Evolutionary conservation across 257 asterid species (phyloP), one percentile per base, ranked within the genome.

Genomic region (Solanum bulbocastanum): DNA sequence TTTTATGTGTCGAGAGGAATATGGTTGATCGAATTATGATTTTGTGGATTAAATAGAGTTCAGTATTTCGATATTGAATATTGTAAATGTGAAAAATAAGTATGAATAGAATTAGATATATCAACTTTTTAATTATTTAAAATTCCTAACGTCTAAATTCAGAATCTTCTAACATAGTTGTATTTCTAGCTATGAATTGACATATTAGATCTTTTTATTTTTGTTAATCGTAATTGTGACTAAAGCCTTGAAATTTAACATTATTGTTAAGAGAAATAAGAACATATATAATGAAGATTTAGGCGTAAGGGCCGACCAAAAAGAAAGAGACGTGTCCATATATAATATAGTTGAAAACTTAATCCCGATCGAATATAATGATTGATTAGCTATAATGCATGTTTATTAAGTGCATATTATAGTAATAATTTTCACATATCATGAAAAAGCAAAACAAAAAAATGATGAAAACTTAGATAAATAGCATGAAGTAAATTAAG

Each of bases 81-180:
- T 1, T 20, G 3, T 1, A 10, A 13, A 1, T 3, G 1, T 1
- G 3, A 36, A 35, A 1, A 3, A 10, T 0, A 73, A 73, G 0
- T 10, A 73, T 73, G 14, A 6, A 10, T 1, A 71, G 2, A 71
- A 10, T 71, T 32, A 7, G 78, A 14, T 71, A 16, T 71, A 71
- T 16, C 1, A 32, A 15, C 13, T 71, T 0, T 16, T 8, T 15
- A 8, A 7, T 58, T 20, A 32, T 30, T 30, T 2, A 30, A 1
- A 71, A 71, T 18, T 71, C 0, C 36, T 8, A 71, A 71, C 40
- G 7, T 71, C 13, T 32, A 32, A 71, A 71, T 71, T 32, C 14
- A 15, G 0, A 68, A 30, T 68, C 20, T 68, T 30, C 10, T 3
- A 10, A 62, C 71, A n/a, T 60, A 60, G 30, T 60, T 62, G 69